Conservation (phyloP, 2,329 filamentous ascomycete species). For the Fusarium torreyae region DNA sequence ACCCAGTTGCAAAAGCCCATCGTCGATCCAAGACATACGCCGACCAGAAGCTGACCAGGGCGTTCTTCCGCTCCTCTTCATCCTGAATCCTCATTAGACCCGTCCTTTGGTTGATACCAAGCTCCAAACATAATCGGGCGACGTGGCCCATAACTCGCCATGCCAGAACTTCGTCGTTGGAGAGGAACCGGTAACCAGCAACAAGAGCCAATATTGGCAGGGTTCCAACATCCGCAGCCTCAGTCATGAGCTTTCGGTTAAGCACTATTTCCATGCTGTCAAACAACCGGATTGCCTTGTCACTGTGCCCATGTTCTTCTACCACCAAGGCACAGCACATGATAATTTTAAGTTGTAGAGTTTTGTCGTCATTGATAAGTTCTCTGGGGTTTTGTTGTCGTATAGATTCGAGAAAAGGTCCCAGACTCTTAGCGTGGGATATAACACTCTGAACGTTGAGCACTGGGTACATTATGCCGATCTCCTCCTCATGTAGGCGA, state of each 20-base stretch:
- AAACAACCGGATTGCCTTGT: constrained; percentile 80
- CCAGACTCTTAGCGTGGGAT: constrained; percentile 77
- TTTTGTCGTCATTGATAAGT: constrained; percentile 65
- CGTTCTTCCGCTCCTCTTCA: constrained; percentile 76
- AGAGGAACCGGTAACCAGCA: constrained; percentile 83
- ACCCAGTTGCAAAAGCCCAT: constrained; percentile 91
- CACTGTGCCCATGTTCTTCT: constrained; percentile 84
- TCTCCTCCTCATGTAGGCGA: constrained; percentile 87
- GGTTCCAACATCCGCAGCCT: constrained; percentile 63
- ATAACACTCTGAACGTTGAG: constrained; percentile 81
- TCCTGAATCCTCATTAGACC: constrained; percentile 79
- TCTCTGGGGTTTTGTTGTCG: constrained; percentile 55
- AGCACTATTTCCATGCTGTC: constrained; percentile 80
- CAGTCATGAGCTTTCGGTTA: constrained; percentile 75
- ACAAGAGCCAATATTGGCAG: constrained; percentile 68
- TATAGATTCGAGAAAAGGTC: constrained; percentile 77
- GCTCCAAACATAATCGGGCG: constrained; percentile 81
- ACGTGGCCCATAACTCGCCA: constrained; percentile 91
- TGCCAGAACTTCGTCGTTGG: constrained; percentile 86
- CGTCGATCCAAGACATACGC: constrained; percentile 87
- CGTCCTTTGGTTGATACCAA: constrained; percentile 86
- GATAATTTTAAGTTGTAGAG: constrained; percentile 85
- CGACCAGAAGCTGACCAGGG: constrained; percentile 86
- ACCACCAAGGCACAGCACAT: constrained; percentile 83
- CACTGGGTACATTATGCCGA: constrained; percentile 93